These are phyloP conservation scores for Ustilago hordei DNA, from an alignment of 1,284 basidiomycete species.

Conservation along the genomic window DNA sequence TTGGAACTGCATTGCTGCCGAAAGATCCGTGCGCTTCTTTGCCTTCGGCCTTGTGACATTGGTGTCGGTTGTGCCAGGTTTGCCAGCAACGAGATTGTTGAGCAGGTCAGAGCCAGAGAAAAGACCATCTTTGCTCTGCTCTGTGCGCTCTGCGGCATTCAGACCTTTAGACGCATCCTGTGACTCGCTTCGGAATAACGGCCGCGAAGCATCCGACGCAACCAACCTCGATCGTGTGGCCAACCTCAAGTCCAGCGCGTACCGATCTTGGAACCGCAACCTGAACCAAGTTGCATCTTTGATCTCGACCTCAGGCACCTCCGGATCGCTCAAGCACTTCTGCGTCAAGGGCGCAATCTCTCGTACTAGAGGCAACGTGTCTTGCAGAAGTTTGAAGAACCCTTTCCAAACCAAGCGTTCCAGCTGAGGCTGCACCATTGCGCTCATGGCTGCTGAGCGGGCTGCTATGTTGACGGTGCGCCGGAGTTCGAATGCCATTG, in stretches of 20 bases:
- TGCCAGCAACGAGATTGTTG: constrained; percentile 19
- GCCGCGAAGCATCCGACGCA: constrained; percentile 36
- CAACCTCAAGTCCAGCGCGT: constrained; percentile 82
- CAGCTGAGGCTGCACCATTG: constrained; percentile 17
- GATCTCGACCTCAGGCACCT: constrained; percentile 75
- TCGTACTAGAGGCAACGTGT: constrained; percentile 79
- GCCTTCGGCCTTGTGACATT: neutral
- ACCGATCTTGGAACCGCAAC: constrained; percentile 78
- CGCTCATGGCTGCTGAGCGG: constrained; percentile 72
- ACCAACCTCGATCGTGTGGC: constrained; percentile 74
- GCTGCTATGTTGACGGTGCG: constrained; percentile 66
- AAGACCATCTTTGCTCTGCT: neutral
- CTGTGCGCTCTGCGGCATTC: neutral
- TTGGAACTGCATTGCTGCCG: constrained; percentile 26
- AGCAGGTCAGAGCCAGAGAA: constrained; percentile 30
- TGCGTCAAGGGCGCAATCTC: constrained; percentile 77
- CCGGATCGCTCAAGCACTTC: constrained; percentile 69
- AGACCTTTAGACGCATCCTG: neutral
- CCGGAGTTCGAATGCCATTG: constrained; percentile 42
- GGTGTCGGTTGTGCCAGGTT: neutral
- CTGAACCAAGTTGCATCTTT: constrained; percentile 85
- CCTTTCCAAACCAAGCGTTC: constrained; percentile 48
- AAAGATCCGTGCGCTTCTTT: neutral
- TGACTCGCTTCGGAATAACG: constrained; percentile 41
- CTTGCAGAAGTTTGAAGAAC: constrained; percentile 71